These are phyloP conservation scores for Eutypa lata DNA, from an alignment of 2,329 filamentous ascomycete genomes.

Conservation along the genomic window DNA sequence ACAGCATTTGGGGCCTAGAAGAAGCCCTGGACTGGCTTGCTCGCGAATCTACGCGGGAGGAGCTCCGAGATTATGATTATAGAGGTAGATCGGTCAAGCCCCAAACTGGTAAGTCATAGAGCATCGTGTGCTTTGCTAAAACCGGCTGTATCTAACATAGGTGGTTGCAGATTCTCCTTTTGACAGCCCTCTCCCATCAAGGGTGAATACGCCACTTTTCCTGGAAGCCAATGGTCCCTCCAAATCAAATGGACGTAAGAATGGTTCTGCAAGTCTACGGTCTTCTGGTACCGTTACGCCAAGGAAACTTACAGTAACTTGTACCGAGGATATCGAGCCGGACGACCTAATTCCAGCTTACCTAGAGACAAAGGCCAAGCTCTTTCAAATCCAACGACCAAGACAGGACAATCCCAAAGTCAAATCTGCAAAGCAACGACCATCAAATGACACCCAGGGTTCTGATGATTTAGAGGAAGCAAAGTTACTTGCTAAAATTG, in stretches of 20 bases:
- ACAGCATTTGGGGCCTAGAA: constrained; percentile 79
- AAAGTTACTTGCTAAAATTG: constrained; percentile 70
- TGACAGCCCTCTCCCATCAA: constrained; percentile 49
- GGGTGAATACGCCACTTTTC: constrained; percentile 46
- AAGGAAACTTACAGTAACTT: constrained; percentile 48
- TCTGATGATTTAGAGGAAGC: constrained; percentile 48
- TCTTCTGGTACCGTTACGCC: constrained; percentile 26
- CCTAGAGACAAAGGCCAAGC: constrained; percentile 66
- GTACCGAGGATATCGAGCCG: constrained; percentile 69
- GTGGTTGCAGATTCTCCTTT: constrained; percentile 41
- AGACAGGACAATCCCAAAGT: constrained; percentile 41
- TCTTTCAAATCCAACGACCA: constrained; percentile 60
- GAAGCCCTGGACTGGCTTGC: constrained; percentile 89
- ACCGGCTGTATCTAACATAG: background rate
- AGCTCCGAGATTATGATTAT: constrained; percentile 70
- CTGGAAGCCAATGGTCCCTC: constrained; percentile 29
- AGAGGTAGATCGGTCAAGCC: constrained; percentile 36
- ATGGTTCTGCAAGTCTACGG: constrained; percentile 25
- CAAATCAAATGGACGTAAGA: constrained; percentile 33
- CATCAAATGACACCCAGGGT: constrained; percentile 1
- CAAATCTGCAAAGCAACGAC: constrained; percentile 24
- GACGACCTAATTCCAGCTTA: constrained; percentile 75
- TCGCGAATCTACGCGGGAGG: constrained; percentile 65
- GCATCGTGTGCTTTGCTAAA: background rate
- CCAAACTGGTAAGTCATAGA: constrained; percentile 25